Percentiles rank a stretch among this genome's conserved stretches.
Evolutionary conservation across 2,329 filamentous ascomycete genomes (phyloP).

Genomic region (Calonectria honghensis): DNA sequence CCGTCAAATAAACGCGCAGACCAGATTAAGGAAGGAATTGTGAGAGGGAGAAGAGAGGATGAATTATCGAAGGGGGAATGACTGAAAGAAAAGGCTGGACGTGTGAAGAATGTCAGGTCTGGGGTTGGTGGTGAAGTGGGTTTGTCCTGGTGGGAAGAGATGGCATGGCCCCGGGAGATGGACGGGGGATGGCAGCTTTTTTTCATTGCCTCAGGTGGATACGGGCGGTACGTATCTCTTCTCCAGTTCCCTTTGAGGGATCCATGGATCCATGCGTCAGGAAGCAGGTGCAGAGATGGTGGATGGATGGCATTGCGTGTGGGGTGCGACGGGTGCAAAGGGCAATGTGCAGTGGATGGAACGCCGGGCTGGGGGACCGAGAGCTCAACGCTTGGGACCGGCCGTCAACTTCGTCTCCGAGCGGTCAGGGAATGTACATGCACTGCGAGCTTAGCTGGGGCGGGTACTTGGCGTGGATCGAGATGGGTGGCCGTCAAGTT

Average conservation of each 20-base stretch:
- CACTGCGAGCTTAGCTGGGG: conserved; percentile 25
- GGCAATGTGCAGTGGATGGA: conserved; percentile 10
- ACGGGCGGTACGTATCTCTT: conserved; percentile 45
- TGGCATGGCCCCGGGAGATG: conserved; percentile 47
- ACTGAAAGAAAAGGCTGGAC: conserved; percentile 44
- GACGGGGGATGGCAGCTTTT: conserved; percentile 56
- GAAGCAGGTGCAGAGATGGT: conserved; percentile 47
- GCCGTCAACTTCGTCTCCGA: conserved; percentile 27
- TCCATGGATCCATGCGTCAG: conserved; percentile 44
- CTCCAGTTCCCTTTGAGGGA: conserved; percentile 13
- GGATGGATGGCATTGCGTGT: conserved; percentile 33
- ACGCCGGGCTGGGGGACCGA: conserved; percentile 23
- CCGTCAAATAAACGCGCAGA: conserved; percentile 95
- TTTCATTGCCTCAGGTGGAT: conserved; percentile 55
- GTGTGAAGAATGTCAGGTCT: conserved; percentile 50
- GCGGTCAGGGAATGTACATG: conserved; percentile 16
- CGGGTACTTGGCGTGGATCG: conserved; percentile 29
- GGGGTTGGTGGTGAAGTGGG: conserved; percentile 47
- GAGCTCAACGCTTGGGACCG: conserved; percentile 25
- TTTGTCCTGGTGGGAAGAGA: conserved; percentile 48
- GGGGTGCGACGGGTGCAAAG: conserved; percentile 28
- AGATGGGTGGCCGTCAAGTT: conserved; percentile 10
- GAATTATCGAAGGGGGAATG: conserved; percentile 48
- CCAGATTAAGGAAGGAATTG: conserved; percentile 53
- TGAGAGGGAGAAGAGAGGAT: conserved; percentile 45